Evolutionary conservation across 2,329 filamentous ascomycete genomes (phyloP).

Genomic region (Neonectria ditissima): DNA sequence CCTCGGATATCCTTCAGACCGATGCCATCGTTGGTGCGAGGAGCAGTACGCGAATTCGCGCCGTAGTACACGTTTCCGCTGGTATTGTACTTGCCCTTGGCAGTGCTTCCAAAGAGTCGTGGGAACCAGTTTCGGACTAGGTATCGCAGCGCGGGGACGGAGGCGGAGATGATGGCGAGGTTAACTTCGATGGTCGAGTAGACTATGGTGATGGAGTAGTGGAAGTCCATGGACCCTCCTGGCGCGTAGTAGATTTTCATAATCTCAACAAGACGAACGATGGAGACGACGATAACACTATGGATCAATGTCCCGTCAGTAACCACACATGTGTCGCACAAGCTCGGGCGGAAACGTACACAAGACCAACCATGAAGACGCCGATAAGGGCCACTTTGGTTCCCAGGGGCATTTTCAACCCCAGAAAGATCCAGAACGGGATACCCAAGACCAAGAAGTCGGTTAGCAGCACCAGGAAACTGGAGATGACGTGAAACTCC

Average conservation of each 20-base stretch:
- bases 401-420: constrained; percentile 51
- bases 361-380: constrained; percentile 53
- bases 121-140: constrained; percentile 49
- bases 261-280: constrained; percentile 45
- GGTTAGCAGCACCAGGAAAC: constrained; percentile 54
- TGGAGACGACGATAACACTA: constrained; percentile 48
- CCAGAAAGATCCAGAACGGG: constrained; percentile 55
- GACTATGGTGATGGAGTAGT: constrained; percentile 49
- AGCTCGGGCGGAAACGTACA: constrained; percentile 43
- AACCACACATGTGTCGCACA: not conserved
- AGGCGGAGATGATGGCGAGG: constrained; percentile 53
- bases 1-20: constrained; percentile 43
- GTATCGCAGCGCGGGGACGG: constrained; percentile 50
- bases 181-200: constrained; percentile 51
- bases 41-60: constrained; percentile 22
- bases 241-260: constrained; percentile 30
- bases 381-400: constrained; percentile 53
- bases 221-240: constrained; percentile 28
- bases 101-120: constrained; percentile 40
- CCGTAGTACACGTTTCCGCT: constrained; percentile 24
- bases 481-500: constrained; percentile 48
- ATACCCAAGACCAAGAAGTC: constrained; percentile 54
- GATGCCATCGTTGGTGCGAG: constrained; percentile 22
- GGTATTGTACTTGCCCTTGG: constrained; percentile 25
- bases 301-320: not conserved